Percentiles rank a stretch among this genome's conserved stretches.
These are phyloP conservation scores for Didymella pinodella DNA, from an alignment of 2,329 filamentous ascomycete species.

Conservation along the genomic window DNA sequence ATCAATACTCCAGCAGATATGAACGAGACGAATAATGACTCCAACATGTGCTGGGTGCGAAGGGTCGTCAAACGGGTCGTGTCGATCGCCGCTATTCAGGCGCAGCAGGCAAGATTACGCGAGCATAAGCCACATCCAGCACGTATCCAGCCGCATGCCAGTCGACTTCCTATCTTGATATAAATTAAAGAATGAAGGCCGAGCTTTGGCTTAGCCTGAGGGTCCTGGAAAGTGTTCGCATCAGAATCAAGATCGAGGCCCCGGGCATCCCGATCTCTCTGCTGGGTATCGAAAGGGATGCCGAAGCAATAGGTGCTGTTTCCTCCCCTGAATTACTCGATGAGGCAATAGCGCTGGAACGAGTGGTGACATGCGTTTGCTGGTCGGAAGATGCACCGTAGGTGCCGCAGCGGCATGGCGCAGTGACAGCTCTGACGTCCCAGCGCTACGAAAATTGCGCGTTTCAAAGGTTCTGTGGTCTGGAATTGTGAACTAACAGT, in stretches of 20 bases:
- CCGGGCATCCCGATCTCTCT: conserved; percentile 7
- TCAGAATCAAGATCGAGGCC: not conserved
- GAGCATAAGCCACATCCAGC: not conserved
- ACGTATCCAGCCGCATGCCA: not conserved
- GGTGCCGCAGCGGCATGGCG: conserved; percentile 15
- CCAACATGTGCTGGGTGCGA: too few relatives aligned
- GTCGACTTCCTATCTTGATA: not conserved
- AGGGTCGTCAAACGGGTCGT: not conserved
- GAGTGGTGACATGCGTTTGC: conserved; percentile 1
- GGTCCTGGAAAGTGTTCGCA: not conserved
- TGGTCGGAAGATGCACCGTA: conserved; percentile 17
- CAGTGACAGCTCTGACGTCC: conserved; percentile 29
- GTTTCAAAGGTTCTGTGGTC: conserved; percentile 11
- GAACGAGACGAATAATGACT: not conserved
- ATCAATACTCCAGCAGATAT: not conserved
- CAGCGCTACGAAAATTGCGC: conserved; percentile 14
- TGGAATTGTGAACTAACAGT: not conserved
- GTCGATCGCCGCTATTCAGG: not conserved
- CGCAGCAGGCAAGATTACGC: conserved; percentile 1
- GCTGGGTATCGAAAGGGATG: conserved; percentile 1
- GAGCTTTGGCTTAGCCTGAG: conserved; percentile 2
- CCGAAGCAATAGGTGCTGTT: not conserved
- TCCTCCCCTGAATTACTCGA: conserved; percentile 16
- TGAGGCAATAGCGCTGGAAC: conserved; percentile 9
- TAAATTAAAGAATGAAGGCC: not conserved